A percentile compares a stretch with the other conserved stretches of the same genome.
These are phyloP conservation scores for Castanea mollissima DNA, from an alignment of 306 rosid species.

Conservation along the genomic window DNA sequence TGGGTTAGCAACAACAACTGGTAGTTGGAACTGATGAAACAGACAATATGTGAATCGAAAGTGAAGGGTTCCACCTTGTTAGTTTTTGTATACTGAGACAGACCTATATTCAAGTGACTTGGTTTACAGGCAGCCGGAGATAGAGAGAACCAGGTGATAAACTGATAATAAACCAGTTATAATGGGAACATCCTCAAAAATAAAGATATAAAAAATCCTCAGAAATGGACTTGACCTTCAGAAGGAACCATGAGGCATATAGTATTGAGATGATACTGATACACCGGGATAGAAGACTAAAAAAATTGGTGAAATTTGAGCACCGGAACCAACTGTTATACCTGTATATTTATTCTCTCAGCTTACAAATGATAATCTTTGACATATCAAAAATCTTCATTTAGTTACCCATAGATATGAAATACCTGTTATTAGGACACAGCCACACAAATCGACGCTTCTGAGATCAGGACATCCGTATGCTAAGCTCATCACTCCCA, in stretches of 20 bases:
- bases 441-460: constrained; percentile 78
- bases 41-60: neutral
- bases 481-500: constrained; percentile 83
- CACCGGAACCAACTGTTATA: neutral
- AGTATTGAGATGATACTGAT: neutral
- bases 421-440: constrained; percentile 82
- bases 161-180: neutral
- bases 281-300: neutral
- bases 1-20: neutral
- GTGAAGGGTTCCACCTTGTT: neutral
- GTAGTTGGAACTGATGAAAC: neutral
- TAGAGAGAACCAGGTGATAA: neutral
- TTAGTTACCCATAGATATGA: neutral
- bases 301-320: neutral
- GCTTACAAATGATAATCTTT: neutral
- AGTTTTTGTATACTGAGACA: neutral
- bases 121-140: neutral
- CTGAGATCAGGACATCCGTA: constrained; percentile 90
- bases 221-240: neutral
- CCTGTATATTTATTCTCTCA: neutral
- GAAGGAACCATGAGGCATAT: neutral
- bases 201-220: neutral
- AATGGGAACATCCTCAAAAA: neutral
- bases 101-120: neutral
- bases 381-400: neutral